Evolutionary conservation across 2,329 filamentous ascomycete species (phyloP).

Genomic region (Stemphylium vesicarium): DNA sequence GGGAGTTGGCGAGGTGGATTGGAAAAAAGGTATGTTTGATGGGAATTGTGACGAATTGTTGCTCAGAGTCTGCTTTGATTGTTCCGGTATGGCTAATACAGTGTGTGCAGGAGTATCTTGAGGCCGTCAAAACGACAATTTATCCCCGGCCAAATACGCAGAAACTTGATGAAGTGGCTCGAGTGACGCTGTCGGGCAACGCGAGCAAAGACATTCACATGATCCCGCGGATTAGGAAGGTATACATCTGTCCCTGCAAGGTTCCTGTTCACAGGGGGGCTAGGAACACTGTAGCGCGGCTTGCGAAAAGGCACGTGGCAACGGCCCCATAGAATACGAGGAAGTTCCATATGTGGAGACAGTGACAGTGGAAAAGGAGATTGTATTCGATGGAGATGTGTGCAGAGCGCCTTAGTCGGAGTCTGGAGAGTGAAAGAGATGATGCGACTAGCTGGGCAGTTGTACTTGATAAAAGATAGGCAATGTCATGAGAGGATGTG

Average conservation of each 20-base stretch:
- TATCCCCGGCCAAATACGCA: background rate
- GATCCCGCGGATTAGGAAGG: background rate
- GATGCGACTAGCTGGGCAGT: too few species aligned
- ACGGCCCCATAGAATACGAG: conserved; percentile 11
- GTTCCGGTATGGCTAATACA: too few species aligned
- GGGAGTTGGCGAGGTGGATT: background rate
- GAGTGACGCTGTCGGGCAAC: background rate
- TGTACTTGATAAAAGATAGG: too few species aligned
- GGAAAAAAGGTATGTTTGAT: background rate
- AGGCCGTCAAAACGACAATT: background rate
- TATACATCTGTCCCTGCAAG: conserved; percentile 23
- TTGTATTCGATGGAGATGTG: conserved; percentile 3
- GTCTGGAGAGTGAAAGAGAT: too few species aligned
- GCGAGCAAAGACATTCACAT: conserved; percentile 1
- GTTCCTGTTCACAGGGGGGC: conserved; percentile 16
- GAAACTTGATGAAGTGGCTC: too few species aligned
- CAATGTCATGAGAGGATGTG: too few species aligned
- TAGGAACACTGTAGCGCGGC: background rate
- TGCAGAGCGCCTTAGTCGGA: too few species aligned
- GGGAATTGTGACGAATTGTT: too few species aligned
- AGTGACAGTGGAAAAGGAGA: conserved; percentile 13
- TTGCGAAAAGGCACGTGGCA: background rate
- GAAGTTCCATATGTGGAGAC: conserved; percentile 12
- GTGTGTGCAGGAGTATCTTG: background rate
- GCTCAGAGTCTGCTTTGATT: too few species aligned